Conservation (phyloP, 371 early-diverging fungal genomes). For the Rhizopus sp. region DNA sequence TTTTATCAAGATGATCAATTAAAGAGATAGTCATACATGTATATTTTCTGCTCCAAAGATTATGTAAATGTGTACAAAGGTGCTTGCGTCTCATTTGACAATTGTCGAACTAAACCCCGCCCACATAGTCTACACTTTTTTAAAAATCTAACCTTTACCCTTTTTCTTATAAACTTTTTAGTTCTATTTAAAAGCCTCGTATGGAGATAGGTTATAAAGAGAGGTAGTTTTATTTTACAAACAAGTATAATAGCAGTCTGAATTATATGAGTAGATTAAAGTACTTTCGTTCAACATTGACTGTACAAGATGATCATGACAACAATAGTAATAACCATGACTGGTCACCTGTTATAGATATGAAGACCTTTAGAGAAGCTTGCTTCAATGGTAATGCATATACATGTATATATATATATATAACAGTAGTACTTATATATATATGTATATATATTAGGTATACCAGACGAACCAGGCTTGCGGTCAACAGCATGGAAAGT, state of each 20-base stretch:
- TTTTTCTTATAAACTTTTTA: conserved; percentile 4
- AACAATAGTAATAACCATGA: conserved; percentile 15
- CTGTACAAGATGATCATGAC: conserved; percentile 18
- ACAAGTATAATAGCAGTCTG: background rate
- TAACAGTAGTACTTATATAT: conserved; percentile 18
- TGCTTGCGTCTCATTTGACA: no score
- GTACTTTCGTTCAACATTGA: conserved; percentile 40
- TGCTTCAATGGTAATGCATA: conserved; percentile 47
- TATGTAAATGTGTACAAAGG: no score
- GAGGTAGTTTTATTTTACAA: conserved; percentile 21
- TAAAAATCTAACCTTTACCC: no score
- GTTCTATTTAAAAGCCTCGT: conserved; percentile 3
- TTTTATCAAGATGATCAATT: no score
- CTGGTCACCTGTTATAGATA: conserved; percentile 51
- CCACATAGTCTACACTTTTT: no score
- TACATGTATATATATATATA: background rate
- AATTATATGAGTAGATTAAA: conserved; percentile 30
- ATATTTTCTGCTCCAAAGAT: no score
- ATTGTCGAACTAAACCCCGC: no score
- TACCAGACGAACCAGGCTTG: conserved; percentile 72
- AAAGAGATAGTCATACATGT: no score
- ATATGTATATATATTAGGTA: conserved; percentile 58
- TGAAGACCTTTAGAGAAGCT: conserved; percentile 51
- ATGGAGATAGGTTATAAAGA: conserved; percentile 48
- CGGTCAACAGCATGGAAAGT: conserved; percentile 76